Conservation (phyloP, 371 early-diverging fungal genomes). For the Apophysomyces trapeziformis region DNA sequence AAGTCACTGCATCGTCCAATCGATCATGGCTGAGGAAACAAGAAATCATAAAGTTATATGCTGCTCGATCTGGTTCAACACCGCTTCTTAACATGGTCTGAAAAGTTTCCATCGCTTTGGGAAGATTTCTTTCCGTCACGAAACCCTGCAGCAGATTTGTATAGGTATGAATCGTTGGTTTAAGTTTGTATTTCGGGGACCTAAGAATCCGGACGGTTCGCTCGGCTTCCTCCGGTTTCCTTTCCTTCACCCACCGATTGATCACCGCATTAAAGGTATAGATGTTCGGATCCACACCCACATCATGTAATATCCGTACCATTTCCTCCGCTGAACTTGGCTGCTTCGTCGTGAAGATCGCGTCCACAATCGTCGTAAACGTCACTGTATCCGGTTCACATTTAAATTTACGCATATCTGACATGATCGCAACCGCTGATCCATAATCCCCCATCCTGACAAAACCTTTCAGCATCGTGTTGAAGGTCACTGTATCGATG, state of each 20-base stretch:
- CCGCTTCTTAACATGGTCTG: slow-evolving; percentile 30
- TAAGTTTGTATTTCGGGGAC: slow-evolving; percentile 14
- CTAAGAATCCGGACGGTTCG: slow-evolving; percentile 29
- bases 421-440: slow-evolving; percentile 32
- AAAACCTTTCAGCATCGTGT: slow-evolving; percentile 54
- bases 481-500: slow-evolving; percentile 50
- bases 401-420: slow-evolving; percentile 40
- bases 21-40: slow-evolving; percentile 41
- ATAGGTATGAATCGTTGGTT: slow-evolving; percentile 48
- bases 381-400: slow-evolving; percentile 49
- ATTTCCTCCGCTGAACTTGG: slow-evolving; percentile 34
- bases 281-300: slow-evolving; percentile 47
- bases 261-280: slow-evolving; percentile 53
- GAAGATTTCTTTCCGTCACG: slow-evolving; percentile 29
- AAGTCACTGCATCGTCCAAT: slow-evolving; percentile 39
- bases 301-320: slow-evolving; percentile 24
- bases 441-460: slow-evolving; percentile 24
- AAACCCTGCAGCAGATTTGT: slow-evolving; percentile 55
- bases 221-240: slow-evolving; percentile 42
- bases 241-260: slow-evolving; percentile 39
- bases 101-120: slow-evolving; percentile 45
- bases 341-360: slow-evolving; percentile 33
- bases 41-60: slow-evolving; percentile 49
- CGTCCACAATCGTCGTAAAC: slow-evolving; percentile 46
- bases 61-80: slow-evolving; percentile 46